Evolutionary conservation across 257 asterid species (phyloP).

Genomic region (Coffea eugenioides): DNA sequence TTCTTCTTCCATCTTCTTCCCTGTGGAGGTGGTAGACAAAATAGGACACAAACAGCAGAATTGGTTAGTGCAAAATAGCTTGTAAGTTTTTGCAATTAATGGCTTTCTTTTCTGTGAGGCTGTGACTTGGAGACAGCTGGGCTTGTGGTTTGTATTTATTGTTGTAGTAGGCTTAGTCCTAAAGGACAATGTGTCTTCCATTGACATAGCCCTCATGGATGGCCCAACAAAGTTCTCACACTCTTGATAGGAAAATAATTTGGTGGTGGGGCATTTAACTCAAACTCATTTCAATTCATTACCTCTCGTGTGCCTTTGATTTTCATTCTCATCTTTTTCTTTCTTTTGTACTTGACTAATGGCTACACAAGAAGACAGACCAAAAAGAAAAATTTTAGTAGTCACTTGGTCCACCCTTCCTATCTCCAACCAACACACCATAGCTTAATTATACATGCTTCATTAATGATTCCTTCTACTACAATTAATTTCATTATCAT

Average conservation of each 20-base stretch:
- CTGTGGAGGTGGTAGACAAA: background rate
- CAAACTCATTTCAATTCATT: conserved; percentile 7
- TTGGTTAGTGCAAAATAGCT: background rate
- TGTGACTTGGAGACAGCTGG: conserved; percentile 31
- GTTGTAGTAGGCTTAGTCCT: conserved; percentile 15
- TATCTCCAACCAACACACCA: conserved; percentile 22
- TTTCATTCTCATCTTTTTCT: conserved; percentile 35
- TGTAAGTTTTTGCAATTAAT: conserved; percentile 14
- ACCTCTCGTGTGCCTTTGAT: conserved; percentile 34
- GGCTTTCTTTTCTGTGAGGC: background rate
- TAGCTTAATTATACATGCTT: conserved; percentile 27
- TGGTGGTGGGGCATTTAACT: conserved; percentile 20
- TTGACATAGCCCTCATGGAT: conserved; percentile 14
- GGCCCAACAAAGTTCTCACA: conserved; percentile 10
- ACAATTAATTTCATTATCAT: conserved; percentile 15
- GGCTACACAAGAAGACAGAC: conserved; percentile 23
- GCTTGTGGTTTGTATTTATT: conserved; percentile 16
- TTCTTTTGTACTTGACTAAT: conserved; percentile 26
- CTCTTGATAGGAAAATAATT: conserved; percentile 11
- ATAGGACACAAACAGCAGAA: background rate
- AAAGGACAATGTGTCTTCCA: conserved; percentile 16
- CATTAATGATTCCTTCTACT: conserved; percentile 13
- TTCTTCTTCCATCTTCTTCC: background rate
- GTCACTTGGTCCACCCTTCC: conserved; percentile 29
- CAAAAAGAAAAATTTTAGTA: conserved; percentile 10